Evolutionary conservation across 345 rosid genomes (phyloP).

Genomic region (Melaleuca alternifolia): DNA sequence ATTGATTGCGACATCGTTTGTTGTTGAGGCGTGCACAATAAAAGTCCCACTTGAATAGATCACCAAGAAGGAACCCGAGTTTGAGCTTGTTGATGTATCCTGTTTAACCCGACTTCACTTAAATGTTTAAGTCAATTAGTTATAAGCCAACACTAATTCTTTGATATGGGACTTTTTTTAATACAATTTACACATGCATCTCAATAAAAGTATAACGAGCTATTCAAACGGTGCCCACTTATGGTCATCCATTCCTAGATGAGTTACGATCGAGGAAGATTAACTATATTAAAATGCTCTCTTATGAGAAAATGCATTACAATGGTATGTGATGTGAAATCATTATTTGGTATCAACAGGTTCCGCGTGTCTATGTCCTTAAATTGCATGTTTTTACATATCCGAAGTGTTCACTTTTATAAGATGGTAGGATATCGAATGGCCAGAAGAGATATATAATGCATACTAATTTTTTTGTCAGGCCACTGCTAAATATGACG

Average conservation of each 20-base stretch:
- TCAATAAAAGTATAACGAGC: fast-evolving
- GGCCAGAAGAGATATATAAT: background rate
- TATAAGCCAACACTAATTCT: no score
- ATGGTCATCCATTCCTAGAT: fast-evolving
- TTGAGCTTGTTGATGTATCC: no score
- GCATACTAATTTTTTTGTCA: fast-evolving
- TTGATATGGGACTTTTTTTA: no score
- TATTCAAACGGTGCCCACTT: background rate
- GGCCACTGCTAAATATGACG: fast-evolving
- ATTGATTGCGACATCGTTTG: no score
- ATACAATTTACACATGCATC: no score
- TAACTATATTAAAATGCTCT: background rate
- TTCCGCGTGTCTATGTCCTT: background rate
- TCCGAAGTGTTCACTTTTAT: background rate
- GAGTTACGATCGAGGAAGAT: background rate
- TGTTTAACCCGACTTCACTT: no score
- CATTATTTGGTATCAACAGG: background rate
- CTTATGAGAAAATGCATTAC: no score
- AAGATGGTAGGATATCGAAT: background rate
- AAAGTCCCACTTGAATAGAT: no score
- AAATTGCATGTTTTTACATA: background rate
- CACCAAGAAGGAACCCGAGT: no score
- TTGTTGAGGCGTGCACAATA: no score
- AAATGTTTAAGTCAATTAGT: no score
- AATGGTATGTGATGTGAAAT: background rate